Evolutionary conservation across 1,284 basidiomycete genomes (phyloP), one percentile per base, ranked within the genome.

Genomic region (Ustilago nuda): DNA sequence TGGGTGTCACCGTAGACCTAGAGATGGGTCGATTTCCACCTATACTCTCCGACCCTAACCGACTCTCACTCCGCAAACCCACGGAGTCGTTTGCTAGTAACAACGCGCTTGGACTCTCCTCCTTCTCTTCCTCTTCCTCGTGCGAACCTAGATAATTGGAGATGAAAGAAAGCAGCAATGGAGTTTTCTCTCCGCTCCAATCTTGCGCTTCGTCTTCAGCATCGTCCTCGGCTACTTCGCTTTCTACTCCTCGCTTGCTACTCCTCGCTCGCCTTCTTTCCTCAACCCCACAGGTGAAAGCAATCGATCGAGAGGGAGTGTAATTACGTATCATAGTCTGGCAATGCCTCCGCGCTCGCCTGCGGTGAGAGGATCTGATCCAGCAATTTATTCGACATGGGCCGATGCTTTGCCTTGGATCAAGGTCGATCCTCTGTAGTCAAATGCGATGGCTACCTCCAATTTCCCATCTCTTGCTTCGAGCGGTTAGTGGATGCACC

Each of bases 231-330:
- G 32, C 19, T 17, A 55, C 56, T 7, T 30, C 58, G 15, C 13
- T 36, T 1, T 7, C 43, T 19, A 13, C 1, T 19, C 43, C 4
- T 45, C 43, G 6, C n/a, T 45, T 8, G 43, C 43, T 19, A 64
- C 62, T 9, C 61, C 61, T 7, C 51, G 53, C 17, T 53, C 67
- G 12, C 53, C 61, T 5, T 39, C 57, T 8, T 55, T 58, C 11
- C 61, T 63, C 27, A 58, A 33, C 17, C 52, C 57, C n/a, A n/a
- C 56, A 13, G 45, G 12, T 13, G 17, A 37, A 23, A 19, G 23
- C n/a, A 51, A 48, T 27, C 39, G 43, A 45, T 45, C 43, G 43
- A 45, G n/a, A 19, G 11, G 43, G 8, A 45, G 43, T 11, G 43
- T 19, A 1, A 17, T 19, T 8, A 45, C 43, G 7, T 45, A 45